Percentiles rank a stretch among this genome's conserved stretches.
phyloP scores from a whole-genome alignment of 257 asterid genomes.

The Nicotiana noctiflora region DNA sequence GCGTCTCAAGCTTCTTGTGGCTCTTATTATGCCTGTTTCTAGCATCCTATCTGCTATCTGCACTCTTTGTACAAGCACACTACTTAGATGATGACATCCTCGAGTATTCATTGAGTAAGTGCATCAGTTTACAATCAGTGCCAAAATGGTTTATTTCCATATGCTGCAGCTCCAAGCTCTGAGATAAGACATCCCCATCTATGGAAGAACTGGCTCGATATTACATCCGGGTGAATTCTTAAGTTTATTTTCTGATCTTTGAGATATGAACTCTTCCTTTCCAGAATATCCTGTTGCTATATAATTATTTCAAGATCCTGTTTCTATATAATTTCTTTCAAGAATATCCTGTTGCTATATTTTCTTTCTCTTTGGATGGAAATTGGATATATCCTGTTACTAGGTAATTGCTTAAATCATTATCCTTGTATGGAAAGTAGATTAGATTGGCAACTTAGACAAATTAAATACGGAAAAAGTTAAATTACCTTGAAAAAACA shows the following conservation, averaged over 20 bases:
- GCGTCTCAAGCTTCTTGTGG: not conserved
- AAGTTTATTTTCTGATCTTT: not conserved
- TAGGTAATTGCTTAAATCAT: too few species aligned
- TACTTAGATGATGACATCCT: not conserved
- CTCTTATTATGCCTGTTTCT: constrained; percentile 1
- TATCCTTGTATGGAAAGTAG: not conserved
- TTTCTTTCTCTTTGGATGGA: too few species aligned
- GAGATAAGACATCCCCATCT: not conserved
- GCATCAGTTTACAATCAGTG: not conserved
- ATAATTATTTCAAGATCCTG: too few species aligned
- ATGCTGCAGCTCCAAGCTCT: not conserved
- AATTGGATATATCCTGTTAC: too few species aligned
- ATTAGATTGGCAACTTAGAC: not conserved
- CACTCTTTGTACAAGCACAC: not conserved
- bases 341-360: too few species aligned
- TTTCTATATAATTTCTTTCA: too few species aligned
- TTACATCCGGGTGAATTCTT: not conserved
- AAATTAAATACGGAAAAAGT: not conserved
- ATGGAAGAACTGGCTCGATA: not conserved
- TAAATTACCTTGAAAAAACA: not conserved
- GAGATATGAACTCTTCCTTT: not conserved
- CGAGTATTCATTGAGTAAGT: not conserved
- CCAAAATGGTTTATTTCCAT: not conserved
- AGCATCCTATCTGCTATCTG: not conserved
- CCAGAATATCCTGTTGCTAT: not conserved